Base-by-base conservation (phyloP, 305 asterid species). In the Fraxinus paxiana region DNA sequence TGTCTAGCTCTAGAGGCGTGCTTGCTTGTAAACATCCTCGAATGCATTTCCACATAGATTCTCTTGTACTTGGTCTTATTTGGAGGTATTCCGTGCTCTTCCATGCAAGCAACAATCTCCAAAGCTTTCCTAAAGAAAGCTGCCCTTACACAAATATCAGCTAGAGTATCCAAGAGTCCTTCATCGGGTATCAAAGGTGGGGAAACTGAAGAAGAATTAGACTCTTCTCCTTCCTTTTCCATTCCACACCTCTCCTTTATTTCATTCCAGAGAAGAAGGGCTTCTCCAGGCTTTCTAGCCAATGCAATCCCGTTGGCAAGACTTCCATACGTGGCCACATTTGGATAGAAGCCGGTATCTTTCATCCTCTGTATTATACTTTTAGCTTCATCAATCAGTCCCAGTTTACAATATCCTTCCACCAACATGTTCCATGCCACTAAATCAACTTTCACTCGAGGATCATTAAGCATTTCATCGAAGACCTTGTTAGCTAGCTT, bases 1-100 rank as follows among this genome's bases (percentile, higher is more conserved):
- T 91, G 96, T 73, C 99, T 86, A 48, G 99, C 97, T 86, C 88
- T 87, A 5, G 99, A 96, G 4, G 99, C 98, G 18, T 96, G 99
- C 94, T 96, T 96, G 77, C 99, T 96, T 2, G 99, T 91, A 89
- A 94, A 96, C 98, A 96, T 96, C 87, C 95, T 90, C n/a, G 98
- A 92, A 83, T 96, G 99, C 99, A 96, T 94, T 90, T 96, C 99
- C 31, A 96, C 97, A 6, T 92, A 94, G 56, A 96, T 96, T 85
- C 97, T 88, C 84, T 92, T 92, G 77, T 89, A 96, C 92, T 96
- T 96, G 1, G 97, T 89, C 87, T 94, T 94, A 83, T 95, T 95
- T 12, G 98, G 97, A 30, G 90, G 86, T 74, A 96, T 94, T 8
- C 94, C 98, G 6, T 92, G 83, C 79, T 90, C 91, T 85, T 96